These are phyloP conservation scores for Monosporascus sp. DNA, from an alignment of 2,329 filamentous ascomycete species.

Conservation along the genomic window DNA sequence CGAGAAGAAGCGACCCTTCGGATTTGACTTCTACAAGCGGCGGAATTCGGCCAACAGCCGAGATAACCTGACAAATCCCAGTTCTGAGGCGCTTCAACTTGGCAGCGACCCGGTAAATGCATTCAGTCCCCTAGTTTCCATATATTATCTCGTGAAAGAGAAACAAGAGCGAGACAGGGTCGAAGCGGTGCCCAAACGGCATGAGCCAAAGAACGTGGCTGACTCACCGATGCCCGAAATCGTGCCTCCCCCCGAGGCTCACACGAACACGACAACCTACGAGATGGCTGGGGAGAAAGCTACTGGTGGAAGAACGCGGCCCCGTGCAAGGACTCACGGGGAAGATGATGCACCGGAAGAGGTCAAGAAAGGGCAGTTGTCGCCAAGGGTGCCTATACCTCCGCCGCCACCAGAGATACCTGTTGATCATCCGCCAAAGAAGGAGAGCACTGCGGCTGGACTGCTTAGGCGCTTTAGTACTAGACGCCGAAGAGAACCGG, in stretches of 20 bases:
- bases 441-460: conserved; percentile 81
- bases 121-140: conserved; percentile 84
- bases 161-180: conserved; percentile 76
- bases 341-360: conserved; percentile 83
- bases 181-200: conserved; percentile 27
- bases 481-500: conserved; percentile 65
- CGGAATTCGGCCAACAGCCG: conserved; percentile 84
- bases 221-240: conserved; percentile 63
- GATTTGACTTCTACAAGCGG: conserved; percentile 94
- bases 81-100: conserved; percentile 75
- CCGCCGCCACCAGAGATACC: conserved; percentile 51
- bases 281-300: conserved; percentile 87
- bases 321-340: conserved; percentile 85
- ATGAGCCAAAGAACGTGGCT: conserved; percentile 35
- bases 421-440: conserved; percentile 61
- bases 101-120: conserved; percentile 88
- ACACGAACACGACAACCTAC: conserved; percentile 80
- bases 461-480: conserved; percentile 89
- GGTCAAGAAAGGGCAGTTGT: conserved; percentile 60
- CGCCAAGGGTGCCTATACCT: conserved; percentile 39
- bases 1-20: conserved; percentile 84
- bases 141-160: conserved; percentile 95
- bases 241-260: conserved; percentile 74
- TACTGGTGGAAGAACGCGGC: conserved; percentile 76
- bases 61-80: conserved; percentile 81